These are phyloP conservation scores for Chrysanthemum lavandulifolium DNA, from an alignment of 129 eudicot species.

Conservation along the genomic window DNA sequence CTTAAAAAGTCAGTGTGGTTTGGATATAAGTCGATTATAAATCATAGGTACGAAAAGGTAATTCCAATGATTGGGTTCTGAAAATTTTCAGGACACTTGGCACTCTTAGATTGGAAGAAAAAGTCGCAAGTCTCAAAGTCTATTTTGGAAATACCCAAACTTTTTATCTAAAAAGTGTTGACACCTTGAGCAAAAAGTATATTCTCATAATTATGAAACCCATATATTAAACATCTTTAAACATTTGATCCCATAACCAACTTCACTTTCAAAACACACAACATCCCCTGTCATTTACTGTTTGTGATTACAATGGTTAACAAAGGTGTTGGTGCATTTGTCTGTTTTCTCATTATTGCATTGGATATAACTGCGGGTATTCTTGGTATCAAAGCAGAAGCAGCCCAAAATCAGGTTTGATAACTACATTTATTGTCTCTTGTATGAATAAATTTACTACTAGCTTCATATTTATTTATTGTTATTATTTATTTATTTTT, in stretches of 20 bases:
- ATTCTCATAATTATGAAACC: too few species aligned
- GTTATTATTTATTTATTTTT: background rate
- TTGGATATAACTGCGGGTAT: conserved; percentile 72
- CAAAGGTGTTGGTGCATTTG: conserved; percentile 49
- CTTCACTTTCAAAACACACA: conserved; percentile 12
- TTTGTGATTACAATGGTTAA: conserved; percentile 43
- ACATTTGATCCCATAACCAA: conserved; percentile 15
- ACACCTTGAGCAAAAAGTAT: too few species aligned
- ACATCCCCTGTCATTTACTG: background rate
- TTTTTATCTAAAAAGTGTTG: too few species aligned
- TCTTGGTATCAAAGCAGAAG: conserved; percentile 82
- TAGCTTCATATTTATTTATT: background rate
- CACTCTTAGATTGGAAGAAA: too few species aligned
- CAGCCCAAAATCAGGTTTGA: conserved; percentile 81
- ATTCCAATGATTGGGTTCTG: too few species aligned
- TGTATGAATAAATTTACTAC: conserved; percentile 9
- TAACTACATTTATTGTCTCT: background rate
- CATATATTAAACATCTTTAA: conserved; percentile 16
- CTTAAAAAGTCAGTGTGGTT: too few species aligned
- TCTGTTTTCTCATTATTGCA: conserved; percentile 56
- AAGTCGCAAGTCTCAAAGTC: too few species aligned
- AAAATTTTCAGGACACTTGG: too few species aligned
- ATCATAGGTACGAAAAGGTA: too few species aligned
- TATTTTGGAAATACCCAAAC: too few species aligned
- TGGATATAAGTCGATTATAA: too few species aligned